A percentile compares a stretch with the other conserved stretches of the same genome.
Evolutionary conservation across 2,329 filamentous ascomycete genomes (phyloP).

Genomic region (Pyricularia pennisetigena): DNA sequence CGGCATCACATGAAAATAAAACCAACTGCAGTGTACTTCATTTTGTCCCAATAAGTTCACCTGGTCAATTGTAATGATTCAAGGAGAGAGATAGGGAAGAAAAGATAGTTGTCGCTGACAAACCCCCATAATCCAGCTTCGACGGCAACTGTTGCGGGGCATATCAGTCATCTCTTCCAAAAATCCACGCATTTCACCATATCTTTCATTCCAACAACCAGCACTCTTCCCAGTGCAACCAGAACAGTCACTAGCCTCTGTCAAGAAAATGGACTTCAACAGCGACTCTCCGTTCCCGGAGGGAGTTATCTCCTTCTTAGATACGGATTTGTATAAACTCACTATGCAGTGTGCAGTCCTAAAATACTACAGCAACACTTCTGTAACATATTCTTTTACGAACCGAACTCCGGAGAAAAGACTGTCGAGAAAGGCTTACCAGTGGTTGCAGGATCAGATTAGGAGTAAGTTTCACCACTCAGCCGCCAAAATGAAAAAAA

Average conservation of each 20-base stretch:
- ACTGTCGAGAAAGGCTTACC: conserved; percentile 70
- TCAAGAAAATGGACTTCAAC: conserved; percentile 49
- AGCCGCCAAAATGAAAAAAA: not conserved
- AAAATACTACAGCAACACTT: conserved; percentile 76
- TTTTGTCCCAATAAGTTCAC: not conserved
- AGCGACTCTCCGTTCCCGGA: conserved; percentile 58
- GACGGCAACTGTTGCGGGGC: not conserved
- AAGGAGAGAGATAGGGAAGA: not conserved
- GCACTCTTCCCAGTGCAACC: not conserved
- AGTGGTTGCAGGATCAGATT: conserved; percentile 79
- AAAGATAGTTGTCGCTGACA: not conserved
- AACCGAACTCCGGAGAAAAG: conserved; percentile 94
- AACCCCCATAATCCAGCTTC: not conserved
- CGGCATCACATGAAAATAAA: not conserved
- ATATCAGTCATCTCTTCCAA: not conserved
- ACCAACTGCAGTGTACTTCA: not conserved
- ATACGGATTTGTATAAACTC: conserved; percentile 86
- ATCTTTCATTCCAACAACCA: not conserved
- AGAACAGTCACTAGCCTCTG: not conserved
- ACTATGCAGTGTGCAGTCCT: conserved; percentile 98
- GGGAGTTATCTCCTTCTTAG: conserved; percentile 73
- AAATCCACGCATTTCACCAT: not conserved
- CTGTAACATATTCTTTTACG: conserved; percentile 87
- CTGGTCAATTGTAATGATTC: not conserved
- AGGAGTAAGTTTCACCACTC: conserved; percentile 40